Conservation (phyloP, 331 rosid species). For the Quercus lobata region DNA sequence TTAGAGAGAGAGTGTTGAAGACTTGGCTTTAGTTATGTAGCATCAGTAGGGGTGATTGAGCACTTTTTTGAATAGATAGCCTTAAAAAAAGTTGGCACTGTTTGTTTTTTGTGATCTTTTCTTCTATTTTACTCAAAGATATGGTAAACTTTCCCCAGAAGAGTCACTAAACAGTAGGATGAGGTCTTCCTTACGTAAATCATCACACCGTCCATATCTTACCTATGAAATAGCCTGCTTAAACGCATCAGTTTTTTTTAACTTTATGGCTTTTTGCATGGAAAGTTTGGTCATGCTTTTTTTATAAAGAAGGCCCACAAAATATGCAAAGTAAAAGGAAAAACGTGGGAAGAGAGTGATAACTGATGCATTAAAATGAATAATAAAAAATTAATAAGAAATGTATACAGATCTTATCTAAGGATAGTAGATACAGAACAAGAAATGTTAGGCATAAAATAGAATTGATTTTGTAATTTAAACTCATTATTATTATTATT, state of each 20-base stretch:
- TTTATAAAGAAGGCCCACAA: background rate
- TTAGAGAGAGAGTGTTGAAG: conserved; percentile 19
- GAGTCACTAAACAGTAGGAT: conserved; percentile 16
- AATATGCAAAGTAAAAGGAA: background rate
- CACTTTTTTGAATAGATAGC: conserved; percentile 22
- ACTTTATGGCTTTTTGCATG: conserved; percentile 10
- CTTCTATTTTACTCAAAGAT: conserved; percentile 43
- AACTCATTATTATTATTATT: no score
- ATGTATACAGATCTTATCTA: background rate
- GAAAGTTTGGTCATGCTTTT: background rate
- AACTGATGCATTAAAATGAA: background rate
- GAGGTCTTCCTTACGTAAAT: conserved; percentile 19
- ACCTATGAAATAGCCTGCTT: conserved; percentile 10
- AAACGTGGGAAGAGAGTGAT: background rate
- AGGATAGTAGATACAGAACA: background rate
- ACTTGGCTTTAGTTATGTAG: conserved; percentile 36
- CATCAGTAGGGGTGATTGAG: conserved; percentile 22
- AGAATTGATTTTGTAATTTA: background rate
- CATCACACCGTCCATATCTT: conserved; percentile 26
- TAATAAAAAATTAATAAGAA: background rate
- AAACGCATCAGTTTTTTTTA: background rate
- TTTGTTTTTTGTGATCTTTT: conserved; percentile 14
- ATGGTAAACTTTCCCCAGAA: conserved; percentile 23
- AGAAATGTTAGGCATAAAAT: background rate
- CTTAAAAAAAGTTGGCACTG: conserved; percentile 19